Evolutionary conservation across 345 rosid species (phyloP), one percentile per base, ranked within the genome.

Genomic region (Melaleuca quinquenervia): DNA sequence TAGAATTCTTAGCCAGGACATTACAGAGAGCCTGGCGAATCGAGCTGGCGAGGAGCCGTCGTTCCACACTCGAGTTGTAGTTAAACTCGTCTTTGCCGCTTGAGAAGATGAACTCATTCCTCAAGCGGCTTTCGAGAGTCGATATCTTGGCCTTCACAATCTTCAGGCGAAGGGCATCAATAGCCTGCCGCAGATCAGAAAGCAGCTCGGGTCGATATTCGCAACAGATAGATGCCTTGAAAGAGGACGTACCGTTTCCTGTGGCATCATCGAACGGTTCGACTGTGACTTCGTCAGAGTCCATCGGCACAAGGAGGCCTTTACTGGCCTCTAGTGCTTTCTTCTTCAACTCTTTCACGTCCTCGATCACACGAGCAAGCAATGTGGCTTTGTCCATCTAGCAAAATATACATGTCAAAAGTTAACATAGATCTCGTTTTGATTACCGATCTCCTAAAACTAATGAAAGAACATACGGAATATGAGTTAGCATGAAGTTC

Each of bases 341-440:
- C 84, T 86, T 91, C 88, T 95, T 88, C 58, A 94, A 92, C 84
- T 89, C 93, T 84, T 91, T 91, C 86, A 93, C 89, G 85, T 95
- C 89, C 56, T 52, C 83, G 48, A 91, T 88, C 21, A 95, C 96
- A 88, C 91, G 93, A 70, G 92, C 95, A 78, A 95, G 94, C 90
- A 95, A 90, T 76, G 96, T 88, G 70, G 96, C 95, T 85, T 95
- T 95, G 92, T 95, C 98, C 96, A 94, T 94, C 96, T 86, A 8
- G 14, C 62, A 45, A 7, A 16, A 60, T 85, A 51, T 5, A 27
- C 44, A 50, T 36, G 24, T 18, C 48, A 32, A 70, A 18, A 70
- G 44, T 70, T 70, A 70, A 18, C 48, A 36, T 41, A 36, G 26
- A 70, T 70, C 26, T 36, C 80, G 36, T 70, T 70, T 70, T 18